Conservation (phyloP, 2,329 filamentous ascomycete genomes). For the Emmonsiellopsis sp. region DNA sequence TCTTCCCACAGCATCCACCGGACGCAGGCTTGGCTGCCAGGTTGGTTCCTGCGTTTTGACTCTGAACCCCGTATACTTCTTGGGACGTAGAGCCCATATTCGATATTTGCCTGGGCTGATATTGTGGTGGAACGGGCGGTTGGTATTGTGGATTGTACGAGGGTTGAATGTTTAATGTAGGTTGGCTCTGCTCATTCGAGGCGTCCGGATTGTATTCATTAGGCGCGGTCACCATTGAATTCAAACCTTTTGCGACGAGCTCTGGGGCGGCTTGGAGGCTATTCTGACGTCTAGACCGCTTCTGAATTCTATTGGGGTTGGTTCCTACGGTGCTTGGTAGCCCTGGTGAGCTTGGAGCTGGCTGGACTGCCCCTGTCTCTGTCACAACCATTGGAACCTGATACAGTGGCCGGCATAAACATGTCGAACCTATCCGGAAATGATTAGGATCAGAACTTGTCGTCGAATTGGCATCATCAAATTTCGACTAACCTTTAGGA, state of each 20-base stretch:
- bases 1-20: neutral
- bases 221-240: neutral
- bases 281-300: neutral
- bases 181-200: neutral
- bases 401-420: constrained; percentile 34
- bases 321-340: constrained; percentile 8
- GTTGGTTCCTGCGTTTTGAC: neutral
- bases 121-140: neutral
- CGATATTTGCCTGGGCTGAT: neutral
- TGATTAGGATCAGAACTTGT: constrained; percentile 6
- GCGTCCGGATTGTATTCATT: neutral
- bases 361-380: constrained; percentile 13
- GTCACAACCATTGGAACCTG: constrained; percentile 23
- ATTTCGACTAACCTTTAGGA: constrained; percentile 28
- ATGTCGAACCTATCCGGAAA: constrained; percentile 25
- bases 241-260: neutral
- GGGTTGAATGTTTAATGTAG: neutral
- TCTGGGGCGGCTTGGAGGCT: neutral
- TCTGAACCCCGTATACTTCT: neutral
- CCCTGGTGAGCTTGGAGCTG: constrained; percentile 7
- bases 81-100: neutral
- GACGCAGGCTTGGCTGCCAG: neutral
- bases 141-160: neutral
- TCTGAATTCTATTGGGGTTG: constrained; percentile 1
- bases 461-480: neutral